These are phyloP conservation scores for Fraxinus cuspidata DNA, from an alignment of 257 asterid species.

Conservation along the genomic window DNA sequence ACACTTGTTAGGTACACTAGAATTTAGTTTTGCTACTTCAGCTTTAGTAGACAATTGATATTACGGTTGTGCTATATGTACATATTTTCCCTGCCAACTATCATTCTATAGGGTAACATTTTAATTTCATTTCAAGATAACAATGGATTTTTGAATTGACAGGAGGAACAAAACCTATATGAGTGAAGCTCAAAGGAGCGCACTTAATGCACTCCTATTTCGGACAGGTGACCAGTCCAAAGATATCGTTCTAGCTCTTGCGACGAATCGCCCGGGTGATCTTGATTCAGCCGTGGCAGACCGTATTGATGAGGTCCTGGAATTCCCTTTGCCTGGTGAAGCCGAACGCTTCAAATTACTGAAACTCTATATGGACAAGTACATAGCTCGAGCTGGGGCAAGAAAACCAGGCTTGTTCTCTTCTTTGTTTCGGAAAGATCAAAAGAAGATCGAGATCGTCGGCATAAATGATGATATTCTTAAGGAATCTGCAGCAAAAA, in stretches of 20 bases:
- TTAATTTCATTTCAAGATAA: neutral
- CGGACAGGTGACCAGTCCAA: constrained; percentile 97
- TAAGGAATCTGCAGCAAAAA: constrained; percentile 81
- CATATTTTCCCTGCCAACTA: neutral
- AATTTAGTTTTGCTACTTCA: neutral
- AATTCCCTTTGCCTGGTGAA: constrained; percentile 91
- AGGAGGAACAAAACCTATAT: constrained; percentile 94
- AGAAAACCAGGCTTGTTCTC: constrained; percentile 66
- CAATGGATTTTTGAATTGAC: constrained; percentile 15
- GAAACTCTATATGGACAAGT: constrained; percentile 74
- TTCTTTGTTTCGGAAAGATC: constrained; percentile 51
- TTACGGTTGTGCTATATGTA: too few species aligned
- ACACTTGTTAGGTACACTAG: neutral
- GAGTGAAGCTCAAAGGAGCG: constrained; percentile 99
- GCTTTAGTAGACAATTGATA: neutral
- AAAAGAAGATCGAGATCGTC: constrained; percentile 65
- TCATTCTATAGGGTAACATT: neutral
- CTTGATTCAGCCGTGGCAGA: constrained; percentile 94
- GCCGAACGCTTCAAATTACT: constrained; percentile 82
- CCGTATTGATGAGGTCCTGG: constrained; percentile 93
- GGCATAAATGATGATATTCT: constrained; percentile 75
- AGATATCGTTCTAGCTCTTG: constrained; percentile 91
- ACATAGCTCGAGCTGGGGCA: constrained; percentile 77
- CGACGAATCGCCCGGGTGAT: constrained; percentile 95
- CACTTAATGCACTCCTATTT: constrained; percentile 87